Base-by-base conservation (phyloP, 805 yeast species). In the Komagataella ulmi region DNA sequence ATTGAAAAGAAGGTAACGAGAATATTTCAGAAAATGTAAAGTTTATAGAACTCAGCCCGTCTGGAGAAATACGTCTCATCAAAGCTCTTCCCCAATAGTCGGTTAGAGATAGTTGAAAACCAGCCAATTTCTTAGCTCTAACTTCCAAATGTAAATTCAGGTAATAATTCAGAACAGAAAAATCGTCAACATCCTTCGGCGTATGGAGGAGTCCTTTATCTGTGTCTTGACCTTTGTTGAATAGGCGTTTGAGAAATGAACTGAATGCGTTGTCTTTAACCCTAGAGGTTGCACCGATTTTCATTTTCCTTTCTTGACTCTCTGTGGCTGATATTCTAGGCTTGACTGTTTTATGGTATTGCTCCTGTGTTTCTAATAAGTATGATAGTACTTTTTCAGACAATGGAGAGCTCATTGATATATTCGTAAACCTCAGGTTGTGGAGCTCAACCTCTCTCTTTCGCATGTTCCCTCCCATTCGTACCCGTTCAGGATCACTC, bases 51-150 rank as follows among this genome's bases (percentile, higher is more conserved):
- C 70, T 54, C 5, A 67, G 61, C 8, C 60, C 50, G 21, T 59
- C 58, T 0, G 75, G 71, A 50, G 77, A 74, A 2, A 79, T 65
- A 44, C 65, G 68, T 52, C 76, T 67, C 2, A 79, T 67, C 43
- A 82, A 65, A 0, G 85, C 86, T 54, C 80, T 67, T 0, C 85
- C 87, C 84, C 85, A 79, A 57, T 81, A 81, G 58, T 82, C 88
- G 0, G 86, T 81, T 46, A 82, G 69, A 0, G 85, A 77, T 0
- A 80, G 65, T 17, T 72, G 72, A 57, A 75, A 79, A 0, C 86
- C 86, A 2, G 71, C 67, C 14, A 63, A 56, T 55, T 73, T 78
- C 56, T 82, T 80, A 2, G 74, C 61, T 44, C 77, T 65, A 0
- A 80, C 81, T 53, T 77, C 81, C 12, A 68, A 59, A 55, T 79